Percentiles rank a stretch among this genome's conserved stretches.
These are phyloP conservation scores for Bjerkandera adusta DNA, from an alignment of 1,284 basidiomycete genomes.

Conservation along the genomic window DNA sequence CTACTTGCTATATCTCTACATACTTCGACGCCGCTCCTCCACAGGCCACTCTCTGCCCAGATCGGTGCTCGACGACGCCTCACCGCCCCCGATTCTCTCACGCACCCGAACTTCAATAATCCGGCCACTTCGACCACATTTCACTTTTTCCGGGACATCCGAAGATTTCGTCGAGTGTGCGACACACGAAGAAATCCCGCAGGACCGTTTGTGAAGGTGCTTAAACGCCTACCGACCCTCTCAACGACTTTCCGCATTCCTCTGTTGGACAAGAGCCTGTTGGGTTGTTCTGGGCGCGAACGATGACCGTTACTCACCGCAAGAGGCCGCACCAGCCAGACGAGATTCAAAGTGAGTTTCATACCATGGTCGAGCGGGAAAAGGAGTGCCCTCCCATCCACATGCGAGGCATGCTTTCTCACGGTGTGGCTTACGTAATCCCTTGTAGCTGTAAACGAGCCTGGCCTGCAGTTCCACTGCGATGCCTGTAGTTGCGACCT, in stretches of 20 bases:
- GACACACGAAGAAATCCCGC: background rate
- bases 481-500: slow-evolving; percentile 73
- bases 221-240: background rate
- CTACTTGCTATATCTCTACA: no score
- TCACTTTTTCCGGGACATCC: background rate
- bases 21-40: no score
- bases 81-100: no score
- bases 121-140: background rate
- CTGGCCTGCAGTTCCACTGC: slow-evolving; percentile 74
- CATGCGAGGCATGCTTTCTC: slow-evolving; percentile 30
- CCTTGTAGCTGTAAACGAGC: slow-evolving; percentile 66
- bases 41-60: no score
- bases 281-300: background rate
- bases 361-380: slow-evolving; percentile 22
- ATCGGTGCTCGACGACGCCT: no score
- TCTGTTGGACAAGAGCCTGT: background rate
- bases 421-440: slow-evolving; percentile 38
- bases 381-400: slow-evolving; percentile 24
- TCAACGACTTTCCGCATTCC: background rate
- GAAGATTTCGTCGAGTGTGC: background rate
- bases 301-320: slow-evolving; percentile 75
- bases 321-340: slow-evolving; percentile 72
- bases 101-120: no score
- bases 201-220: background rate
- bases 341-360: slow-evolving; percentile 66